These are phyloP conservation scores for Plenodomus lindquistii DNA, from an alignment of 2,329 filamentous ascomycete genomes.

Conservation along the genomic window DNA sequence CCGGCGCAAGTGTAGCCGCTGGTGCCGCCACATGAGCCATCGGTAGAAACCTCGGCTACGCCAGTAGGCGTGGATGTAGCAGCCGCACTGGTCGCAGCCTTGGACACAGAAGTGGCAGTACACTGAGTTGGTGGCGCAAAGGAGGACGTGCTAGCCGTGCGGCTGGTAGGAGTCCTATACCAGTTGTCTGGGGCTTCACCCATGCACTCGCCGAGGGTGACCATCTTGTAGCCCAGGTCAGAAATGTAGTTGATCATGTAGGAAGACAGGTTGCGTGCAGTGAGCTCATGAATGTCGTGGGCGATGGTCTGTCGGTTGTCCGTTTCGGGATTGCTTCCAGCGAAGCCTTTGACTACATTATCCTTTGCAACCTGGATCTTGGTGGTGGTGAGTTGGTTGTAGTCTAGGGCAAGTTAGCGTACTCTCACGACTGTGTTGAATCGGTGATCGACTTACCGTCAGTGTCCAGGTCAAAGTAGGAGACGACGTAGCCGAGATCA, in stretches of 20 bases:
- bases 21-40: slow-evolving; percentile 15
- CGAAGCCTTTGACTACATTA: slow-evolving; percentile 48
- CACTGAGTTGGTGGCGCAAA: slow-evolving; percentile 13
- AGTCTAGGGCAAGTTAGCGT: slow-evolving; percentile 21
- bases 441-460: slow-evolving; percentile 33
- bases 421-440: slow-evolving; percentile 34
- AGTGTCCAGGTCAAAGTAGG: slow-evolving; percentile 64
- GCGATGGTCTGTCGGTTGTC: slow-evolving; percentile 57
- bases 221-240: slow-evolving; percentile 46
- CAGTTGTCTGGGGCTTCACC: slow-evolving; percentile 50
- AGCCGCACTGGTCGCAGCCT: slow-evolving; percentile 8
- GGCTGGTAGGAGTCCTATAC: slow-evolving; percentile 45
- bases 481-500: slow-evolving; percentile 60
- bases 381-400: slow-evolving; percentile 36
- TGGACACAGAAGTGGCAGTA: slow-evolving; percentile 10
- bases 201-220: slow-evolving; percentile 53
- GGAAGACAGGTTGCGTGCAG: slow-evolving; percentile 47
- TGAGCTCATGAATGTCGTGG: slow-evolving; percentile 53
- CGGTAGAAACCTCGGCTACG: slow-evolving; percentile 6
- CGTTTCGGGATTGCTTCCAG: slow-evolving; percentile 20
- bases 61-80: slow-evolving; percentile 6
- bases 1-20: slow-evolving; percentile 19
- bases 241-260: slow-evolving; percentile 47
- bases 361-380: slow-evolving; percentile 42
- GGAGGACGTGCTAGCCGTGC: slow-evolving; percentile 13